Evolutionary conservation across 768 basidiomycete species (phyloP).

Genomic region (Lactarius vividus): DNA sequence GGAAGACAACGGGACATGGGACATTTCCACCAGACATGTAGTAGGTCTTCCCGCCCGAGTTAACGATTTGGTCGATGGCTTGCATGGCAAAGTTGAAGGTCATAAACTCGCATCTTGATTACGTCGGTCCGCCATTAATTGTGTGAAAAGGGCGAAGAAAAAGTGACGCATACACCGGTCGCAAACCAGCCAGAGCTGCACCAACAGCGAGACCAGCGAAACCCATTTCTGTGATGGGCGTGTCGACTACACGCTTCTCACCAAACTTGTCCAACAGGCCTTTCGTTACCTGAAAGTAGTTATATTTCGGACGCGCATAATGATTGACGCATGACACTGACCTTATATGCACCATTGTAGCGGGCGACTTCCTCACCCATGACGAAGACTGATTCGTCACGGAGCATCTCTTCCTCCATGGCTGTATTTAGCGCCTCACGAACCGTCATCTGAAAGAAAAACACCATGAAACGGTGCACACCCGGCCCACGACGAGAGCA

Average conservation of each 20-base stretch:
- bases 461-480: conserved; percentile 20
- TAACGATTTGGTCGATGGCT: conserved; percentile 99
- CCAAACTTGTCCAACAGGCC: conserved; percentile 99
- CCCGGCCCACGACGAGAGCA: conserved; percentile 36
- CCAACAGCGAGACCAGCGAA: conserved; percentile 97
- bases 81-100: conserved; percentile 99
- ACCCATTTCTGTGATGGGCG: conserved; percentile 97
- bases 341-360: conserved; percentile 98
- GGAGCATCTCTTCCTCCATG: conserved; percentile 99
- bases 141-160: conserved; percentile 9
- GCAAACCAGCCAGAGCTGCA: conserved; percentile 89
- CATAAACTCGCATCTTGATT: conserved; percentile 94
- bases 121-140: conserved; percentile 23
- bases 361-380: conserved; percentile 97
- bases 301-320: not conserved
- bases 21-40: conserved; percentile 99
- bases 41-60: conserved; percentile 99
- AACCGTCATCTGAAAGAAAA: conserved; percentile 78
- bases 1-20: conserved; percentile 98
- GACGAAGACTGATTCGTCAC: conserved; percentile 92
- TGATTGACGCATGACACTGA: conserved; percentile 33
- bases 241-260: conserved; percentile 97
- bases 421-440: conserved; percentile 96
- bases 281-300: conserved; percentile 77
- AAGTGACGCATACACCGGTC: conserved; percentile 68